Conservation (phyloP, 2,329 filamentous ascomycete species). For the Aspergillus aculeatus region DNA sequence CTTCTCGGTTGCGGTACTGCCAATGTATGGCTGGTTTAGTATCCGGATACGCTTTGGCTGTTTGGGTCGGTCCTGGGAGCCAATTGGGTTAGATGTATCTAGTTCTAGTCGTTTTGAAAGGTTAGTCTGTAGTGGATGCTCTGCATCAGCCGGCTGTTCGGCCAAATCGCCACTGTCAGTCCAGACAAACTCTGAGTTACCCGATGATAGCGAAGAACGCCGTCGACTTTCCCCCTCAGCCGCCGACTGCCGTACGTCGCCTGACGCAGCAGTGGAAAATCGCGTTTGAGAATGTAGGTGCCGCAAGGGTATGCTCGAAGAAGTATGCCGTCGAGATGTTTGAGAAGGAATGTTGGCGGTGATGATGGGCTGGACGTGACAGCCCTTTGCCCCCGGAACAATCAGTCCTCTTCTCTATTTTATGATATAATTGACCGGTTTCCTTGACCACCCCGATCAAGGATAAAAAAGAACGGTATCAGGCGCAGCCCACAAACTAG, state of each 20-base stretch:
- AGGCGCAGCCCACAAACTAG: neutral
- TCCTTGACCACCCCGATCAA: neutral
- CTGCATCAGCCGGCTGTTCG: conserved; percentile 80
- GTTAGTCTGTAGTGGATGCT: conserved; percentile 75
- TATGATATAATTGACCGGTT: neutral
- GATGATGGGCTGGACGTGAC: conserved; percentile 72
- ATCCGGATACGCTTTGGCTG: conserved; percentile 70
- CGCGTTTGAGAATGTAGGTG: conserved; percentile 54
- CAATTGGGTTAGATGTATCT: conserved; percentile 51
- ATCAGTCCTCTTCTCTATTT: neutral
- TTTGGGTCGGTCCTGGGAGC: conserved; percentile 34
- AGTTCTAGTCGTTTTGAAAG: conserved; percentile 65
- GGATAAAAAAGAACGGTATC: neutral
- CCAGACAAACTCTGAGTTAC: conserved; percentile 67
- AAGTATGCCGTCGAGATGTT: conserved; percentile 57
- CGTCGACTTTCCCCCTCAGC: conserved; percentile 52
- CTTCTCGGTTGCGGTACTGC: conserved; percentile 37
- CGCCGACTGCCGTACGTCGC: conserved; percentile 41
- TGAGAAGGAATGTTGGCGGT: conserved; percentile 82
- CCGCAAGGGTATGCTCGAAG: conserved; percentile 85
- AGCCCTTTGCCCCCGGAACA: conserved; percentile 51
- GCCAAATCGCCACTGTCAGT: conserved; percentile 93
- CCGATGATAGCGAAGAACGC: conserved; percentile 52
- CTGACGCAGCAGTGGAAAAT: conserved; percentile 37
- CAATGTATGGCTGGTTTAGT: conserved; percentile 49